phyloP scores from a whole-genome alignment of 306 rosid genomes.

The Betula pendula region DNA sequence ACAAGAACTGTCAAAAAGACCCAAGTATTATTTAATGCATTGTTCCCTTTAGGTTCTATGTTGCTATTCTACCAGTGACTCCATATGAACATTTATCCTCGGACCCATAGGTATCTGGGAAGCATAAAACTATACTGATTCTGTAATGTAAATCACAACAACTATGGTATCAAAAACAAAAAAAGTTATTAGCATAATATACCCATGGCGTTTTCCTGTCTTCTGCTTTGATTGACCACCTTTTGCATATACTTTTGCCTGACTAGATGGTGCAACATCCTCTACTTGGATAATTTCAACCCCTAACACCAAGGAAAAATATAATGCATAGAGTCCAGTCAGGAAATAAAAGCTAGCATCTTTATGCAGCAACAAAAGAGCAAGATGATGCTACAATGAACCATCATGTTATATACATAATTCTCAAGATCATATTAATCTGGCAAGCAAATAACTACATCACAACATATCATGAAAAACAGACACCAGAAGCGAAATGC shows the following conservation, averaged over 20 bases:
- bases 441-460: not conserved
- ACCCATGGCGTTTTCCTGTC: slow-evolving; percentile 85
- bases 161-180: not conserved
- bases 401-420: slow-evolving; percentile 2
- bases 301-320: slow-evolving; percentile 40
- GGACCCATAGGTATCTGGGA: not conserved
- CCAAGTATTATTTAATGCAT: not conserved
- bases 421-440: not conserved
- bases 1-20: not conserved
- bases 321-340: slow-evolving; percentile 8
- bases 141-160: not conserved
- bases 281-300: slow-evolving; percentile 52
- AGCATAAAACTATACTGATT: not conserved
- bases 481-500: not conserved
- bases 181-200: slow-evolving; percentile 32
- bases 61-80: not conserved
- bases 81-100: not conserved
- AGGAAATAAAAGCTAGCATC: slow-evolving; percentile 3
- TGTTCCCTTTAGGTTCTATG: not conserved
- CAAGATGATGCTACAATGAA: slow-evolving; percentile 20
- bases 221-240: slow-evolving; percentile 66
- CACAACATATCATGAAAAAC: not conserved
- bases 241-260: slow-evolving; percentile 55
- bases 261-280: slow-evolving; percentile 53
- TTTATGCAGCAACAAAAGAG: not conserved